These are phyloP conservation scores for Olyra latifolia DNA, from an alignment of 176 grass and related monocot species.

Conservation along the genomic window DNA sequence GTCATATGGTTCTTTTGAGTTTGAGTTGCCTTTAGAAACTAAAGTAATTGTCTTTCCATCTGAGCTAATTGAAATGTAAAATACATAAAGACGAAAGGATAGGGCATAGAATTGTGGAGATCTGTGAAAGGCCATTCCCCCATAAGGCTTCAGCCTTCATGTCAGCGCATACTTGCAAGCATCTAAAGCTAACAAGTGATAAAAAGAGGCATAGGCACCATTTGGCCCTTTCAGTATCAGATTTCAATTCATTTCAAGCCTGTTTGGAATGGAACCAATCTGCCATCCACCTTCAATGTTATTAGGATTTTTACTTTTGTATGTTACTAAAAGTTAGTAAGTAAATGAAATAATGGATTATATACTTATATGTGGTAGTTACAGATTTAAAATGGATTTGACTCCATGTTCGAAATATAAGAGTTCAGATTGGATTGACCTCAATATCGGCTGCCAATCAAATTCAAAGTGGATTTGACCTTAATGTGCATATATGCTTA, in stretches of 20 bases:
- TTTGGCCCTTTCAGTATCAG: not conserved
- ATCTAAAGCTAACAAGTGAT: not conserved
- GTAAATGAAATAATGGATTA: not conserved
- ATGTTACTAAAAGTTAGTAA: not conserved
- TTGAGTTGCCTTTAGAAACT: constrained; percentile 21
- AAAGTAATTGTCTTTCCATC: not conserved
- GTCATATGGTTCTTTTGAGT: constrained; percentile 2
- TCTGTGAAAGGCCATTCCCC: not conserved
- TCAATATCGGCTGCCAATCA: not conserved
- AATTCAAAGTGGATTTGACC: not conserved
- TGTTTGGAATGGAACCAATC: not conserved
- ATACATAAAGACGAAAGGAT: not conserved
- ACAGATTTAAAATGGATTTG: not conserved
- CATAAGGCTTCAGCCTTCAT: not conserved
- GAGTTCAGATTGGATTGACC: not conserved
- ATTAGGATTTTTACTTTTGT: not conserved
- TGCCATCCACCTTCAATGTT: not conserved
- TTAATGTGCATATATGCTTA: not conserved
- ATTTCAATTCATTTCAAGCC: not conserved
- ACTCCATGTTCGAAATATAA: not conserved
- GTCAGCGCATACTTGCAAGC: not conserved
- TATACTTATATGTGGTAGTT: not conserved
- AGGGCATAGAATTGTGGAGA: not conserved
- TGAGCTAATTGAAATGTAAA: not conserved
- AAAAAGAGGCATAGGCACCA: not conserved